Percentiles rank a stretch among this genome's conserved stretches.
phyloP scores from a whole-genome alignment of 164 flowering plant species.

The Berberis vulgaris region DNA sequence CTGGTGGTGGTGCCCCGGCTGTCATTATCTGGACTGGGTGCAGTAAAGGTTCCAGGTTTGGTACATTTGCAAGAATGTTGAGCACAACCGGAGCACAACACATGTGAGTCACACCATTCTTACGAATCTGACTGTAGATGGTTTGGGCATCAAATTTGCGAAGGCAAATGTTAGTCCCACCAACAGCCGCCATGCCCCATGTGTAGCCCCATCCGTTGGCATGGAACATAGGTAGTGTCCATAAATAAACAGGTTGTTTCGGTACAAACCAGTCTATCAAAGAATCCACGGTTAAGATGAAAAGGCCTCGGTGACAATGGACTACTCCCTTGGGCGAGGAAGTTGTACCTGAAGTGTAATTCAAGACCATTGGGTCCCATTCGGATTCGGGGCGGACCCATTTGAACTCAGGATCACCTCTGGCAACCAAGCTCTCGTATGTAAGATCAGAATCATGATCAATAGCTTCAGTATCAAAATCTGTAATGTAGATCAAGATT shows the following conservation, averaged over 20 bases:
- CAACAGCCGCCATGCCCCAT: conserved; percentile 45
- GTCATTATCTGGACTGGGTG: no score
- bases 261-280: conserved; percentile 28
- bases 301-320: conserved; percentile 39
- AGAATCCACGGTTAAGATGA: conserved; percentile 17
- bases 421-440: neutral
- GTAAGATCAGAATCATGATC: neutral
- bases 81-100: no score
- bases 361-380: neutral
- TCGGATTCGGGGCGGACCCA: neutral
- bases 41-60: no score
- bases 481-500: neutral
- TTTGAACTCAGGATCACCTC: neutral
- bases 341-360: conserved; percentile 2
- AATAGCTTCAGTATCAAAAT: neutral
- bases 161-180: no score
- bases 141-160: no score
- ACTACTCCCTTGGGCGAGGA: conserved; percentile 33
- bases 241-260: conserved; percentile 29
- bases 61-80: no score
- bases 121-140: no score
- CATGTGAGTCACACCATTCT: no score
- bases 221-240: conserved; percentile 56
- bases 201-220: conserved; percentile 46
- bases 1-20: no score